A percentile compares a stretch with the other conserved stretches of the same genome.
Evolutionary conservation across 2,329 filamentous ascomycete species (phyloP).

Genomic region (Sarocladium brachiariae): DNA sequence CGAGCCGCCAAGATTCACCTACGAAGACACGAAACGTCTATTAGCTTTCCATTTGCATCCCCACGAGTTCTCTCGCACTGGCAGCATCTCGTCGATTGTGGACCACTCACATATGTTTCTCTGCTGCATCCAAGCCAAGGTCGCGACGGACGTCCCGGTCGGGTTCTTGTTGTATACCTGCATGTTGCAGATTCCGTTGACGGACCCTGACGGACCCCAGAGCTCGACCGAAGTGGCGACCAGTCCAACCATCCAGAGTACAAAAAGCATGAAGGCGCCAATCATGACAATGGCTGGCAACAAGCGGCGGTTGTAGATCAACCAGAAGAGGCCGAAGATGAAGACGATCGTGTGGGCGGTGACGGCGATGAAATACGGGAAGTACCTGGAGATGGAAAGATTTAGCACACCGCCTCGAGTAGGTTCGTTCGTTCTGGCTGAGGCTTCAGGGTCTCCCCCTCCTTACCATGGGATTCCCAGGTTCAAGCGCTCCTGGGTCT

Average conservation of each 20-base stretch:
- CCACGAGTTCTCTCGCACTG: too few relatives aligned
- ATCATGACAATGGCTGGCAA: slow-evolving; percentile 57
- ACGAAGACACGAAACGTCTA: background rate
- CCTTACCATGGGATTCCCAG: slow-evolving; percentile 55
- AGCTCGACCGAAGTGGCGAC: slow-evolving; percentile 56
- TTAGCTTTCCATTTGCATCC: too few relatives aligned
- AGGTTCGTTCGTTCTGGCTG: too few relatives aligned
- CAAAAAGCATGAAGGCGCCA: slow-evolving; percentile 57
- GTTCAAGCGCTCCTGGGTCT: slow-evolving; percentile 47
- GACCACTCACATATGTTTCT: slow-evolving; percentile 51
- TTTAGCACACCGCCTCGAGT: background rate
- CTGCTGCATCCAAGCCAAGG: slow-evolving; percentile 59
- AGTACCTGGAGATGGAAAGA: slow-evolving; percentile 44
- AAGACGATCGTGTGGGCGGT: slow-evolving; percentile 55
- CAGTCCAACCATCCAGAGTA: slow-evolving; percentile 61
- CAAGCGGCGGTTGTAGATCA: slow-evolving; percentile 55
- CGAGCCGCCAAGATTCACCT: slow-evolving; percentile 59
- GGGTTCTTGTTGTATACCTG: slow-evolving; percentile 47
- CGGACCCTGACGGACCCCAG: slow-evolving; percentile 51
- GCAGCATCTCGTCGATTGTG: background rate
- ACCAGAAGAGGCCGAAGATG: slow-evolving; percentile 56
- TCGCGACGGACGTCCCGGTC: slow-evolving; percentile 43
- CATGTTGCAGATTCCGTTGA: slow-evolving; percentile 53
- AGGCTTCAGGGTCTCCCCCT: slow-evolving; percentile 10
- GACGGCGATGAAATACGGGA: slow-evolving; percentile 58